Percentiles rank a stretch among this genome's conserved stretches.
Evolutionary conservation across 495 filamentous ascomycete genomes (phyloP).

Genomic region (Cudoniella acicularis): DNA sequence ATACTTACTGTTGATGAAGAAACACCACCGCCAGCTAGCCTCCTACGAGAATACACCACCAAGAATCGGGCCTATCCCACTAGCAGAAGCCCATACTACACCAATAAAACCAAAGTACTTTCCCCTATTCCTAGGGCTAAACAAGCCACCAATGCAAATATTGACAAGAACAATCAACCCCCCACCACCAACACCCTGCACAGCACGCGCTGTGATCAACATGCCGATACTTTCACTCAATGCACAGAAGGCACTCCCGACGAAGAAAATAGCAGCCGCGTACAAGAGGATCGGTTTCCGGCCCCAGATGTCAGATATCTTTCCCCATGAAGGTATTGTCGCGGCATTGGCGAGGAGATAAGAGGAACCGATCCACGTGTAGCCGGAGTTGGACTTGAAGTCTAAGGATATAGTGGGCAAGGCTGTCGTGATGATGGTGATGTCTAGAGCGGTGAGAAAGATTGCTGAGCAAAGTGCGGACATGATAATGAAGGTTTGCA

Average conservation of each 20-base stretch:
- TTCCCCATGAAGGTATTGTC: conserved; percentile 74
- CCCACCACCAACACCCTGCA: conserved; percentile 81
- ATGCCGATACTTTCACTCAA: conserved; percentile 65
- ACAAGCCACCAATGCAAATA: conserved; percentile 77
- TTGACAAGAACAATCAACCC: conserved; percentile 78
- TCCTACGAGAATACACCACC: conserved; percentile 71
- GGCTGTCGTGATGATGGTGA: conserved; percentile 47
- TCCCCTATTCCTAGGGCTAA: conserved; percentile 64
- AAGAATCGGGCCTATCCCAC: conserved; percentile 68
- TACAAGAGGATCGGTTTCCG: conserved; percentile 74
- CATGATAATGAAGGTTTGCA: no score
- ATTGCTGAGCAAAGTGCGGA: no score
- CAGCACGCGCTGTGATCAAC: conserved; percentile 68
- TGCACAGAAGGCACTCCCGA: conserved; percentile 70
- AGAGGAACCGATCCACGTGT: conserved; percentile 74
- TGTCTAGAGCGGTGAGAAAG: conserved; percentile 54
- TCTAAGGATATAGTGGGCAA: conserved; percentile 60
- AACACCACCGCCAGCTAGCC: conserved; percentile 42
- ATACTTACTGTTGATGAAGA: conserved; percentile 43
- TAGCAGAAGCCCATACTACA: conserved; percentile 70
- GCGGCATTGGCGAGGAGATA: conserved; percentile 68
- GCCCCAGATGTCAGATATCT: conserved; percentile 81
- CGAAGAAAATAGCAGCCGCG: conserved; percentile 70
- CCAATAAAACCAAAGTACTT: conserved; percentile 56
- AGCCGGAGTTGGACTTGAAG: conserved; percentile 60